These are phyloP conservation scores for Pseudotsuga menziesii DNA, from an alignment of 75 land plant species.

Conservation along the genomic window DNA sequence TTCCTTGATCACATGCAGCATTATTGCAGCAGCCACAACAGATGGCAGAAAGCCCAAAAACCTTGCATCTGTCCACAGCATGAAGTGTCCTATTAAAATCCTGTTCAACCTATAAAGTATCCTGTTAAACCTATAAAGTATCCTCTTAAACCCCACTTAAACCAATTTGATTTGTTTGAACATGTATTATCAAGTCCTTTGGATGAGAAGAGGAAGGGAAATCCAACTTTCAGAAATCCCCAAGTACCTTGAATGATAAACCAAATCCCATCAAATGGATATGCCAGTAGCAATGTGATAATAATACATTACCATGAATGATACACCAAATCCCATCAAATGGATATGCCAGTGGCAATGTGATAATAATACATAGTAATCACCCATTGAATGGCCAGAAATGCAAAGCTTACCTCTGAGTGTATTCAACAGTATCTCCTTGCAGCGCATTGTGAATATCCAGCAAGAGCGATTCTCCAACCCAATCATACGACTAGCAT, in stretches of 20 bases:
- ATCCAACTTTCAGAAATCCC: too few species aligned
- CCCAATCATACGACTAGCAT: conserved; percentile 38
- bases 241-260: too few species aligned
- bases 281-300: too few species aligned
- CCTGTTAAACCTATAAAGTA: background rate
- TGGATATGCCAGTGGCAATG: too few species aligned
- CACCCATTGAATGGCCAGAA: too few species aligned
- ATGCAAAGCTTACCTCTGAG: conserved; percentile 17
- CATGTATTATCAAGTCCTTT: too few species aligned
- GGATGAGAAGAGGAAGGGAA: too few species aligned
- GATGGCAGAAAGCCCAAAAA: conserved; percentile 35
- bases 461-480: conserved; percentile 13
- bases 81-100: background rate
- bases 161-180: too few species aligned
- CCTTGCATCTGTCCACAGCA: conserved; percentile 23
- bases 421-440: conserved; percentile 19
- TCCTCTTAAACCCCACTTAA: background rate
- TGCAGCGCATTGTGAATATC: conserved; percentile 25
- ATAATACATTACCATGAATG: too few species aligned
- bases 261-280: too few species aligned
- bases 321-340: too few species aligned
- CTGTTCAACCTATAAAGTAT: background rate
- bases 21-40: conserved; percentile 45
- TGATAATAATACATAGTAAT: too few species aligned
- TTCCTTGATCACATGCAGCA: conserved; percentile 26